Conservation (phyloP, 306 rosid genomes). For the Vigna mungo region DNA sequence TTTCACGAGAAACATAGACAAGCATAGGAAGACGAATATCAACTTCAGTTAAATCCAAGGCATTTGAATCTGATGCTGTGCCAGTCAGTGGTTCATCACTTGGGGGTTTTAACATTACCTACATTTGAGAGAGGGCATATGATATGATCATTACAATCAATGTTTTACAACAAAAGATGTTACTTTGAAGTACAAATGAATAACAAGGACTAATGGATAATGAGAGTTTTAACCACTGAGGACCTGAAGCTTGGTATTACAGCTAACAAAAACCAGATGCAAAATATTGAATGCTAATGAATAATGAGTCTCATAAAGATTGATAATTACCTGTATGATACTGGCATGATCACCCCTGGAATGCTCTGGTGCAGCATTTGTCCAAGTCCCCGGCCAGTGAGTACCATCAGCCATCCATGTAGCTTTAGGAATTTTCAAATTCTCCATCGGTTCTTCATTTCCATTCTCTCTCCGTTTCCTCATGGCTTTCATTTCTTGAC, state of each 20-base stretch:
- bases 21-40: constrained; percentile 90
- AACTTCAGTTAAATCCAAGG: constrained; percentile 59
- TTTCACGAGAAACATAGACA: constrained; percentile 82
- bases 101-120: constrained; percentile 84
- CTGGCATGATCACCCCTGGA: constrained; percentile 86
- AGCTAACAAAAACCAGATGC: background rate
- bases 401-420: constrained; percentile 86
- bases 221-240: constrained; percentile 6
- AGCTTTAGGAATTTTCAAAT: constrained; percentile 62
- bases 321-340: constrained; percentile 68
- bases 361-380: constrained; percentile 57
- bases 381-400: constrained; percentile 89
- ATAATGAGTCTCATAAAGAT: constrained; percentile 13
- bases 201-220: constrained; percentile 5
- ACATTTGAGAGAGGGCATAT: constrained; percentile 29
- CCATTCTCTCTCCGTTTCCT: constrained; percentile 59
- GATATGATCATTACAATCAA: constrained; percentile 23
- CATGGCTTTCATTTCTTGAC: constrained; percentile 73
- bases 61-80: constrained; percentile 51
- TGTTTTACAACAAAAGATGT: background rate
- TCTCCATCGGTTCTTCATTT: constrained; percentile 61
- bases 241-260: constrained; percentile 2
- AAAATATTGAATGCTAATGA: background rate
- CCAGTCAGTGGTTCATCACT: constrained; percentile 70
- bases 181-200: background rate